phyloP scores from a whole-genome alignment of 805 yeast species.

The Schwanniomyces vanrijiae region DNA sequence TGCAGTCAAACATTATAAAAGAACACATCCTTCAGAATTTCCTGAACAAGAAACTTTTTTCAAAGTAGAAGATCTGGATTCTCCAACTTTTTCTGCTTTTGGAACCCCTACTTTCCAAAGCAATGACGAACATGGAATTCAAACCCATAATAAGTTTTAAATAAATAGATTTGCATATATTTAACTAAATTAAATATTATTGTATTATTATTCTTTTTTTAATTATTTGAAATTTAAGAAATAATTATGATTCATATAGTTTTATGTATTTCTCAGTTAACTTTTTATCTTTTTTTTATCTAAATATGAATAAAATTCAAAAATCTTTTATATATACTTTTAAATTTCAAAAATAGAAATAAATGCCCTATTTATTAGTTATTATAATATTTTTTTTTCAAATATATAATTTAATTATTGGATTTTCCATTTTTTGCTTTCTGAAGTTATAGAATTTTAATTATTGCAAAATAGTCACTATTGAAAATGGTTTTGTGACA shows the following conservation, averaged over 20 bases:
- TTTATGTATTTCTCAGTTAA: too few relatives aligned
- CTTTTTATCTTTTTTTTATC: too few relatives aligned
- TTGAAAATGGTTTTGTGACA: not conserved
- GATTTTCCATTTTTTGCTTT: too few relatives aligned
- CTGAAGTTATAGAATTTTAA: too few relatives aligned
- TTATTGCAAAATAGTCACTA: not conserved
- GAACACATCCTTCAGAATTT: slow-evolving; percentile 28
- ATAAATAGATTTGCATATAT: not conserved
- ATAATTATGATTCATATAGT: too few relatives aligned
- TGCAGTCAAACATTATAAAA: slow-evolving; percentile 35
- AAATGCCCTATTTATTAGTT: too few relatives aligned
- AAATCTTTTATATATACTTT: too few relatives aligned
- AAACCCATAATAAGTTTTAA: not conserved
- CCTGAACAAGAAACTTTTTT: slow-evolving; percentile 14
- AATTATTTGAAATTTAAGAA: too few relatives aligned
- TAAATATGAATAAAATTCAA: too few relatives aligned
- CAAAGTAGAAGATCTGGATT: slow-evolving; percentile 10
- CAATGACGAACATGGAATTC: slow-evolving; percentile 1
- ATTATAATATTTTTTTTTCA: too few relatives aligned
- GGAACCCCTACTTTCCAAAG: slow-evolving; percentile 18
- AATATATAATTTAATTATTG: too few relatives aligned
- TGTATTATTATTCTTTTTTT: not conserved
- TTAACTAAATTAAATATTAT: not conserved
- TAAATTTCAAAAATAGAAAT: too few relatives aligned
- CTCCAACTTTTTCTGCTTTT: slow-evolving; percentile 14